Conservation (phyloP, 2,329 filamentous ascomycete species). For the Calonectria hawksworthii region DNA sequence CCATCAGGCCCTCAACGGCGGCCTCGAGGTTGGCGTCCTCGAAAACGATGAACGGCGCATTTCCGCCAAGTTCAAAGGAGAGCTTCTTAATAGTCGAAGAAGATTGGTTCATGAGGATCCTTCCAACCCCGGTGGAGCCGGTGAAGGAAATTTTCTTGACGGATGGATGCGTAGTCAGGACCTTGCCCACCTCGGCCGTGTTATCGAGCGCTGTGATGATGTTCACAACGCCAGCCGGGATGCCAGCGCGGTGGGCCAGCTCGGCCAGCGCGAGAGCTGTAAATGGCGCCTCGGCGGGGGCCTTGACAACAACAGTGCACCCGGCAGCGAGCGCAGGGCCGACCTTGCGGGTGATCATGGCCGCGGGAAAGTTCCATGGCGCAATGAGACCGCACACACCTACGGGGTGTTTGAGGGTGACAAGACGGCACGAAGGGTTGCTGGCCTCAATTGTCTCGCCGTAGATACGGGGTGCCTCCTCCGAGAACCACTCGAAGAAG, state of each 20-base stretch:
- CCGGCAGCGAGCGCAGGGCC: constrained; percentile 75
- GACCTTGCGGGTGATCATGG: constrained; percentile 64
- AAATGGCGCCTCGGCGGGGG: constrained; percentile 90
- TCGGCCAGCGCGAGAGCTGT: constrained; percentile 89
- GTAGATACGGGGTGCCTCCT: constrained; percentile 69
- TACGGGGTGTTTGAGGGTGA: constrained; percentile 51
- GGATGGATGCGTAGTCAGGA: constrained; percentile 52
- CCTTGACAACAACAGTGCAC: constrained; percentile 86
- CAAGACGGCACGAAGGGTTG: constrained; percentile 68
- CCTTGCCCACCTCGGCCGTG: constrained; percentile 81
- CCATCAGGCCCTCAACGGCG: constrained; percentile 75
- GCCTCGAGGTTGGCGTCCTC: constrained; percentile 80
- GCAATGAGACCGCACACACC: constrained; percentile 53
- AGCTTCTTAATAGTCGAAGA: constrained; percentile 80
- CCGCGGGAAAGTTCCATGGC: constrained; percentile 71
- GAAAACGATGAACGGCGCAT: constrained; percentile 83
- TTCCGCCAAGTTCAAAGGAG: constrained; percentile 81
- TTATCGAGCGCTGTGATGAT: constrained; percentile 83
- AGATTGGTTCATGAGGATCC: constrained; percentile 76
- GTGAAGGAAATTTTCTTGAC: constrained; percentile 83
- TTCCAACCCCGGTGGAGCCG: constrained; percentile 65
- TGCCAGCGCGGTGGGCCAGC: constrained; percentile 84
- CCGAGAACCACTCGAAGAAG: constrained; percentile 76
- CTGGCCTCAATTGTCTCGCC: constrained; percentile 66
- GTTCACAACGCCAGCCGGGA: constrained; percentile 90